Base-by-base conservation (phyloP, 768 basidiomycete species). In the Boletellus emodensis region DNA sequence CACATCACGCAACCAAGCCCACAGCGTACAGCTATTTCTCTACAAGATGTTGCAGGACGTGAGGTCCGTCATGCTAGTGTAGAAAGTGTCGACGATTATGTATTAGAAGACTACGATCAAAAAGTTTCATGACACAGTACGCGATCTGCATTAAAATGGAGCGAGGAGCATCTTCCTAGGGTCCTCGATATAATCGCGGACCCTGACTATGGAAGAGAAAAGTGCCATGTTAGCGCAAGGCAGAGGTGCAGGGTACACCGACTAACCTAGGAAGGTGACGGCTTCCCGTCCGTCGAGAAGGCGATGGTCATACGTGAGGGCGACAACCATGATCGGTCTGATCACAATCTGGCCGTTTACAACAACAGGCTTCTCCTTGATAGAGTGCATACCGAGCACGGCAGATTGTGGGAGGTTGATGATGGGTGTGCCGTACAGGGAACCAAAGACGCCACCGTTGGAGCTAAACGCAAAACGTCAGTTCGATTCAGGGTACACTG, bases 381-480 rank as follows among this genome's bases (percentile, higher is more conserved):
- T 94, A 18, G 90, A 64, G 71, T 99, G 95, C 91, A 98, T 97
- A 52, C 90, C 94, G 48, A 99, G 82, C 7, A 97, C 93, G 46
- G 94, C 95, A 20, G 93, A 73, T 68, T 97, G 95, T 4, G 94
- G 95, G 40, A 94, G 75, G 77, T 97, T 98, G 73, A 98, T 95
- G 65, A 99, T 99, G 34, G 95, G 95, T n/a, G 95, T 99, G 36
- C 95, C 95, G 63, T 87, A 96, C 43, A 99, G 75, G 43, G 92
- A 95, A 39, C 95, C 95, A 63, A 99, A 99, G 66, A 99, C 95
- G 61, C 95, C 95, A 40, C 95, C 96, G 65, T 99, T 99, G 36
- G 96, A 98, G 70, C 93, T 95, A 55, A 20, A 53, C 8, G 7
- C n/a, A 8, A 8, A 11, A 18, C 2, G 32, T 55, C 35, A 60